phyloP scores from a whole-genome alignment of 2,329 filamentous ascomycete species.

The Hypoxylon sp. region DNA sequence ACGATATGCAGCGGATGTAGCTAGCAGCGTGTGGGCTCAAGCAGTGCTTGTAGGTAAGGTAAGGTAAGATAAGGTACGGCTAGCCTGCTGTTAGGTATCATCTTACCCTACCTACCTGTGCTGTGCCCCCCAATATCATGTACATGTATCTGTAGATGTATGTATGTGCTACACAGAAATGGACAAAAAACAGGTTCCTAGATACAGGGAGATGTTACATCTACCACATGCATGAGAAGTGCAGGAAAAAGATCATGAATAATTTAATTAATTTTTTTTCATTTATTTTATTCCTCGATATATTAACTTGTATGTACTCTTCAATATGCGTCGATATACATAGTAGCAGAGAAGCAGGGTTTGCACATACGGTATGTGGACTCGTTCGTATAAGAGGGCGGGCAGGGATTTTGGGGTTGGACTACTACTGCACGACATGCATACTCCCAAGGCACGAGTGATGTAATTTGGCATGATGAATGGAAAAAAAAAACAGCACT shows the following conservation, averaged over 20 bases:
- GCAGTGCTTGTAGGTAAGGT: too few relatives aligned
- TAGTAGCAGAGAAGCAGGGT: slow-evolving; percentile 1
- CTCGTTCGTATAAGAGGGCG: slow-evolving; percentile 26
- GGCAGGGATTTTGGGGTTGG: slow-evolving; percentile 10
- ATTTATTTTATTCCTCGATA: slow-evolving; percentile 4
- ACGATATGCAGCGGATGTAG: slow-evolving; percentile 5
- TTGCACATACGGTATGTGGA: slow-evolving; percentile 11
- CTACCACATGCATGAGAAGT: neutral
- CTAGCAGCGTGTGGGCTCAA: too few relatives aligned
- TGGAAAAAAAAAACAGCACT: neutral
- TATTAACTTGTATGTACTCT: neutral
- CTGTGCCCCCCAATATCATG: slow-evolving; percentile 3
- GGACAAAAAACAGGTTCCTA: slow-evolving; percentile 20
- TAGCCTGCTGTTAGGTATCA: slow-evolving; percentile 33
- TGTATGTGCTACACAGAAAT: neutral
- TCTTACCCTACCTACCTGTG: slow-evolving; percentile 36
- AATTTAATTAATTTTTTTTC: neutral
- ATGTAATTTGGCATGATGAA: slow-evolving; percentile 34
- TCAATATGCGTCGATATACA: neutral
- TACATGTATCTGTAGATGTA: slow-evolving; percentile 1
- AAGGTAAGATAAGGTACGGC: slow-evolving; percentile 7
- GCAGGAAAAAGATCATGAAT: slow-evolving; percentile 1
- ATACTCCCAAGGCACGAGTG: slow-evolving; percentile 32
- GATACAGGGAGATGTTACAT: slow-evolving; percentile 7
- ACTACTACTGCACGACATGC: slow-evolving; percentile 36